Evolutionary conservation across 306 rosid species (phyloP).

Genomic region (Potentilla sterilis): DNA sequence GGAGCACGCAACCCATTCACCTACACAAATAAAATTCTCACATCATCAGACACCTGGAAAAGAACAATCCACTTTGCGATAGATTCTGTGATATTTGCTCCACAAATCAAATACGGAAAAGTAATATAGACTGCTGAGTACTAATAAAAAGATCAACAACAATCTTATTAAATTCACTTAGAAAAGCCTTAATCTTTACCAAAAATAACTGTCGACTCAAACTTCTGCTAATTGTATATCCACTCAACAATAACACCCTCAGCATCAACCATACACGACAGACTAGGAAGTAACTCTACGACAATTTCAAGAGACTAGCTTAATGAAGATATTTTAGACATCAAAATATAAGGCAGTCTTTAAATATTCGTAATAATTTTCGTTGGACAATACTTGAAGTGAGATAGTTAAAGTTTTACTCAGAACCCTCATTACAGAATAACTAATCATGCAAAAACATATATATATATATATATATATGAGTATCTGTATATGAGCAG

Average conservation of each 20-base stretch:
- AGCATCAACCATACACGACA: background rate
- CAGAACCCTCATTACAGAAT: background rate
- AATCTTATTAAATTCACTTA: background rate
- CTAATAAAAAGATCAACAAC: background rate
- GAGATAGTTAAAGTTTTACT: background rate
- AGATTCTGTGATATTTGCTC: background rate
- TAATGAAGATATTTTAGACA: background rate
- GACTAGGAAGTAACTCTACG: background rate
- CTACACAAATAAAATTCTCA: conserved; percentile 36
- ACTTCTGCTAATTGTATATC: background rate
- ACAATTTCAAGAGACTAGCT: background rate
- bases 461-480: background rate
- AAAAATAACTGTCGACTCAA: background rate
- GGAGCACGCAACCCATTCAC: conserved; percentile 88
- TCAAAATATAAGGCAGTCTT: background rate
- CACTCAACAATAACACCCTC: background rate
- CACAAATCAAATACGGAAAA: background rate
- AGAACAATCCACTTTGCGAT: background rate
- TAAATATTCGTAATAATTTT: background rate
- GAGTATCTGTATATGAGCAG: background rate
- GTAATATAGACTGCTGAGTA: background rate
- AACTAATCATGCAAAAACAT: background rate
- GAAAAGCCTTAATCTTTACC: background rate
- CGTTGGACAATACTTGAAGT: background rate
- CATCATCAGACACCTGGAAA: conserved; percentile 9